Evolutionary conservation across 495 filamentous ascomycete species (phyloP).

Genomic region (Aspergillus avenaceus): DNA sequence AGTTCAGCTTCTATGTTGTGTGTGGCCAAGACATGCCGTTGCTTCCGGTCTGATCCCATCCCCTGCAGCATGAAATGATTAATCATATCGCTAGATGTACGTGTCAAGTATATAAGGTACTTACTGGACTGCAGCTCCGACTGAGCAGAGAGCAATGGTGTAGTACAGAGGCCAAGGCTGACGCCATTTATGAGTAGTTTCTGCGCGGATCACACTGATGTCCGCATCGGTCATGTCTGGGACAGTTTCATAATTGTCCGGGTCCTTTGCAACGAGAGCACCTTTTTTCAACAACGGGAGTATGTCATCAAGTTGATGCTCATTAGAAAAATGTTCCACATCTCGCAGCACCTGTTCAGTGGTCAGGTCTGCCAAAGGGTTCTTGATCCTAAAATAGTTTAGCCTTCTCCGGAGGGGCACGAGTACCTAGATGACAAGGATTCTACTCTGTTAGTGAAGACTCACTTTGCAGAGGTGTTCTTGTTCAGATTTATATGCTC

Average conservation of each 20-base stretch:
- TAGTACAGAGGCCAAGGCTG: slow-evolving; percentile 63
- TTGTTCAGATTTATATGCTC: slow-evolving; percentile 47
- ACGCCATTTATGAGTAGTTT: slow-evolving; percentile 60
- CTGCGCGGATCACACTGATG: slow-evolving; percentile 47
- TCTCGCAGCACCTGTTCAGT: slow-evolving; percentile 47
- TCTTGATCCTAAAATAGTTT: slow-evolving; percentile 49
- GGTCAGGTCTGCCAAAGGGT: slow-evolving; percentile 55
- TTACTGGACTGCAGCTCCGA: slow-evolving; percentile 65
- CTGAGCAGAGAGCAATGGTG: slow-evolving; percentile 65
- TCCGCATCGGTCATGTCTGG: slow-evolving; percentile 55
- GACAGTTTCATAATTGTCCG: slow-evolving; percentile 49
- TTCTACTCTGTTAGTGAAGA: not conserved
- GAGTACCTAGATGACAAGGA: not conserved
- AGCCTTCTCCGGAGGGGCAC: not conserved
- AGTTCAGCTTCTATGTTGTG: too few species aligned
- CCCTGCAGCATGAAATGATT: too few species aligned
- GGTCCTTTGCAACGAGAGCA: slow-evolving; percentile 63
- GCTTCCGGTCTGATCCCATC: slow-evolving; percentile 72
- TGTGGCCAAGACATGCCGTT: slow-evolving; percentile 37
- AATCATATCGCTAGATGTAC: not conserved
- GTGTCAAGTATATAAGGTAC: slow-evolving; percentile 8
- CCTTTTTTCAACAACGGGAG: slow-evolving; percentile 50
- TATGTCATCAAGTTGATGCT: slow-evolving; percentile 43
- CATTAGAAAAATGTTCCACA: slow-evolving; percentile 52
- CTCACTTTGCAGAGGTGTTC: slow-evolving; percentile 48